These are phyloP conservation scores for Dalbergia cultrata DNA, from an alignment of 306 rosid genomes.

Conservation along the genomic window DNA sequence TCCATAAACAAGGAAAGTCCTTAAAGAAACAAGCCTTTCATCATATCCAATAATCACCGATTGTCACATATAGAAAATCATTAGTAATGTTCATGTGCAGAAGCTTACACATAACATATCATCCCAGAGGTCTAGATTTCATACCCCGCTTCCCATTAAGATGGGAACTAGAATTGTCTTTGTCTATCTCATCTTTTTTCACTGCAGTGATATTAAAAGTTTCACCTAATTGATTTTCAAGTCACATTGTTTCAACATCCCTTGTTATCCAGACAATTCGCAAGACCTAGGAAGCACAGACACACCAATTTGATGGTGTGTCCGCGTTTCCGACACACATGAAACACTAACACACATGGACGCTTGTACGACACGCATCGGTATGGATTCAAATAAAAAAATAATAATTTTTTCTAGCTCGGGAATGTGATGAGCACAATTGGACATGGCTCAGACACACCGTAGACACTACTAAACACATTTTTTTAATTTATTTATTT, in stretches of 20 bases:
- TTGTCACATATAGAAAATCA: background rate
- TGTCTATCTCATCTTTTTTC: background rate
- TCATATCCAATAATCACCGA: background rate
- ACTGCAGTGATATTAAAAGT: background rate
- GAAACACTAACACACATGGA: too few species aligned
- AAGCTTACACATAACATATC: too few species aligned
- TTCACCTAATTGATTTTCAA: background rate
- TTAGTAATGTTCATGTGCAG: background rate
- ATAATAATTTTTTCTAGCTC: too few species aligned
- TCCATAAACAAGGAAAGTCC: constrained; percentile 30
- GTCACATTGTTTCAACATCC: background rate
- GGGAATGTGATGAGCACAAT: too few species aligned
- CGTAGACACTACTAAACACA: too few species aligned
- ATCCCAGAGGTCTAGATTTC: too few species aligned
- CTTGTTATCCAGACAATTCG: background rate
- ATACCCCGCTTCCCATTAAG: constrained; percentile 6
- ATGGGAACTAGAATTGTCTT: background rate
- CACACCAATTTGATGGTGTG: too few species aligned
- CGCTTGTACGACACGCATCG: too few species aligned
- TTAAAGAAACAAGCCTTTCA: constrained; percentile 4
- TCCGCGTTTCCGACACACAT: too few species aligned
- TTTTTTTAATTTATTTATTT: too few species aligned
- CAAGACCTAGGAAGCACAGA: background rate
- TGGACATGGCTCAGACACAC: too few species aligned
- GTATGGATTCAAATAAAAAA: too few species aligned